Evolutionary conservation across 768 basidiomycete species (phyloP).

Genomic region (Tylopilus subfusipes): DNA sequence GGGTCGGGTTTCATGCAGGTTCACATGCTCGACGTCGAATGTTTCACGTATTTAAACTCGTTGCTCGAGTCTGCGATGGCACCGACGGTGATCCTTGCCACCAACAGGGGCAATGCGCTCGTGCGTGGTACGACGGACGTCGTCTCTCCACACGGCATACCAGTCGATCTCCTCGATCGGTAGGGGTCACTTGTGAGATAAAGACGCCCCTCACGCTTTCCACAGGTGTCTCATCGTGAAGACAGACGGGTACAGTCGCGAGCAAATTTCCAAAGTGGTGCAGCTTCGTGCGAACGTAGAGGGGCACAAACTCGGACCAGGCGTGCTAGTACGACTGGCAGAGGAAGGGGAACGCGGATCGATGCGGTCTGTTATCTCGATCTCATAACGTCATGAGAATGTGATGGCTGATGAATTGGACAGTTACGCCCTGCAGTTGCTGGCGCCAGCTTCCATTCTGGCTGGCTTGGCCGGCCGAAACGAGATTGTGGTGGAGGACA

Average conservation of each 20-base stretch:
- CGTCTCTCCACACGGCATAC: constrained; percentile 88
- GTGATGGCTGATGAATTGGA: constrained; percentile 6
- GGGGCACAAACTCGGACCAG: constrained; percentile 69
- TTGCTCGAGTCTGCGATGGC: constrained; percentile 95
- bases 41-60: constrained; percentile 97
- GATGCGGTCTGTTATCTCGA: constrained; percentile 53
- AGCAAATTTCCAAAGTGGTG: constrained; percentile 83
- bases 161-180: constrained; percentile 91
- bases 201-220: neutral
- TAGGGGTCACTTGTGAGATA: constrained; percentile 33
- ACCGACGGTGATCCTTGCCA: constrained; percentile 95
- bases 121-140: constrained; percentile 94
- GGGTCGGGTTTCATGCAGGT: constrained; percentile 52
- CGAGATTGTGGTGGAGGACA: constrained; percentile 84
- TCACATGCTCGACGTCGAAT: constrained; percentile 99
- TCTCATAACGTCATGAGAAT: constrained; percentile 4
- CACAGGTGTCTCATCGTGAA: constrained; percentile 90
- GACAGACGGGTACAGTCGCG: constrained; percentile 77
- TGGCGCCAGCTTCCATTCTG: constrained; percentile 89
- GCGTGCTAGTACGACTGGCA: constrained; percentile 78
- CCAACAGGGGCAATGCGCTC: constrained; percentile 88
- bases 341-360: constrained; percentile 80
- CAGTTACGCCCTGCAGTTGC: constrained; percentile 87
- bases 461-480: constrained; percentile 71
- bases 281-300: constrained; percentile 85